Evolutionary conservation across 2,329 filamentous ascomycete genomes (phyloP), one percentile per base, ranked within the genome.

Genomic region (Akanthomyces lecanii): DNA sequence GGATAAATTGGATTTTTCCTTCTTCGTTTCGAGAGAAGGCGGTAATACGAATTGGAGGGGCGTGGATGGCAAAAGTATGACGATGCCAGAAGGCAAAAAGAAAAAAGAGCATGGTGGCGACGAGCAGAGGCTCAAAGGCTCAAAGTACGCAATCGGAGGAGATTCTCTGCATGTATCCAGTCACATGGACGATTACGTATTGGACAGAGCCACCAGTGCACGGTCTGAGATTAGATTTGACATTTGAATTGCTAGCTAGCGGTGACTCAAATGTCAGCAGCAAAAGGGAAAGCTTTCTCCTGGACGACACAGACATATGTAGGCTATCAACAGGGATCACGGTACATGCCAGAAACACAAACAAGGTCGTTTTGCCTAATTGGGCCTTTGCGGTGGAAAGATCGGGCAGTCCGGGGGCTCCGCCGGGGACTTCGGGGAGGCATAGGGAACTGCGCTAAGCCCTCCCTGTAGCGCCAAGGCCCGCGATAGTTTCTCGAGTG

Each of bases 61-160:
- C 28, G 54, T 57, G 54, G 42, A 57, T 47, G 54, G 54, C 40
- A 8, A 36, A 57, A 57, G 12, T 21, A 55, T 25, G 36, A 55
- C 21, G 38, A 42, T 38, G 38, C 14, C 8, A 51, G 21, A 25
- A 54, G 30, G 10, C n/a, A 51, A 36, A 7, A 36, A 7, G 8
- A 36, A 11, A 36, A 33, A 8, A 18, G 16, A 51, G 25, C 10
- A 36, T 23, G 36, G 23, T 14, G 36, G 16, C 4, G 38, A 38
- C 52, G 38, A 55, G 7, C 18, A 28, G 33, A 23, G 10, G 10
- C 33, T 11, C 21, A 48, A 12, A 23, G 45, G 10, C 12, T 40
- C 38, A 40, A 40, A 30, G 11, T 25, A 25, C n/a, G 36, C 36
- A 14, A 18, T 16, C 33, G n/a, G 51, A 30, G n/a, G 51, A 30